These are phyloP conservation scores for Leavenworthia alabamica DNA, from an alignment of 345 rosid species.

Conservation along the genomic window DNA sequence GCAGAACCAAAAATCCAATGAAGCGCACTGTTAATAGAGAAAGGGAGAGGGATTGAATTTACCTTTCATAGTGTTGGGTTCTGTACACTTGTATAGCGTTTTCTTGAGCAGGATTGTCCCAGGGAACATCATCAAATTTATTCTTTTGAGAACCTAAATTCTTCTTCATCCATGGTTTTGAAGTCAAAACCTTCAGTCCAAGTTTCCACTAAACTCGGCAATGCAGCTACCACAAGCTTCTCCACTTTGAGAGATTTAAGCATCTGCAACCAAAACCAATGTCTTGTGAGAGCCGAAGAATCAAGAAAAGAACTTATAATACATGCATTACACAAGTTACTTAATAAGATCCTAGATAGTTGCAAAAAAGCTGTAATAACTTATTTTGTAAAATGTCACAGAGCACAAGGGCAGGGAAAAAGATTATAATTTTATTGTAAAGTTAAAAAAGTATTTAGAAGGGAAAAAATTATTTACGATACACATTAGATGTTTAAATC, in stretches of 20 bases:
- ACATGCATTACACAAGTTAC: conserved; percentile 37
- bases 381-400: conserved; percentile 6
- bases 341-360: not conserved
- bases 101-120: conserved; percentile 68
- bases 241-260: conserved; percentile 71
- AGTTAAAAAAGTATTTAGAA: not conserved
- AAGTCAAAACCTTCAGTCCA: conserved; percentile 90
- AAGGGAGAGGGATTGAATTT: not conserved
- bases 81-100: conserved; percentile 31
- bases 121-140: conserved; percentile 86
- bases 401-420: not conserved
- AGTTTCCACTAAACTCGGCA: conserved; percentile 73
- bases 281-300: not conserved
- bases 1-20: not conserved
- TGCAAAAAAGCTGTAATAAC: not conserved
- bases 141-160: conserved; percentile 48
- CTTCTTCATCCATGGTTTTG: conserved; percentile 44
- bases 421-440: no score
- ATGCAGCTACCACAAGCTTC: conserved; percentile 81
- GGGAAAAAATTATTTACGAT: no score
- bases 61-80: conserved; percentile 37
- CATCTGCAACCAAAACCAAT: conserved; percentile 44
- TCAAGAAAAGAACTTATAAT: conserved; percentile 48
- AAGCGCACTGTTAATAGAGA: not conserved
- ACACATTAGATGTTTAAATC: no score